Evolutionary conservation across 352 stramenopile genomes (phyloP), one percentile per base, ranked within the genome.

Genomic region (Phytophthora pseudosyringae): DNA sequence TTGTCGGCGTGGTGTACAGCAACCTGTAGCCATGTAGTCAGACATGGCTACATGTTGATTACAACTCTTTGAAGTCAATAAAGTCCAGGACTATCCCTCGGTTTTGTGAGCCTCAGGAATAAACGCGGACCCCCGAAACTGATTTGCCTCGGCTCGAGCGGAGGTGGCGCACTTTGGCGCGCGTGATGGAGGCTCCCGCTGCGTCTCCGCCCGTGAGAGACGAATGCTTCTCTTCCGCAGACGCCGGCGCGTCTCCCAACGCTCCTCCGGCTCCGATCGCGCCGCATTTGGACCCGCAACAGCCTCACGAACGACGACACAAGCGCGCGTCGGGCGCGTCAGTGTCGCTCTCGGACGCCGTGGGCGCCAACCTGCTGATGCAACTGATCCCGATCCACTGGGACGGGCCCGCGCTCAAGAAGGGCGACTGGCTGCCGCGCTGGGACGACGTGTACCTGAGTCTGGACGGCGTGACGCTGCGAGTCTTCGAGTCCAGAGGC

Each of bases 361-460:
- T 78, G 13, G 69, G 69, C 18, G 56, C 51, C 50, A 72, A 69
- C 7, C 49, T 77, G 39, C 38, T 69, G 21, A 89, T 89, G 81
- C 82, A 89, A 56, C 61, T 91, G 32, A 84, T 90, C 39, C 84
- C 84, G 44, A 86, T 93, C 50, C 60, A 74, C 13, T 93, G 81
- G 82, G 76, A 90, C 44, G 83, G 86, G 32, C 71, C 64, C 33
- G 72, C 88, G 53, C 75, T 76, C 36, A 84, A 82, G 68, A 91
- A 91, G 52, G 77, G 83, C 53, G 86, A 94, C 48, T 94, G 86
- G 86, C 60, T 94, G 18, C 86, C 86, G 36, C 78, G 78, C 31
- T 94, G 86, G 86, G 86, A 94, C 46, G 78, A 91, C 54, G 49
- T 83, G 12, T 92, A 83, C 38, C 13, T 89, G 49, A 80, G 80